Percentiles rank a stretch among this genome's conserved stretches.
Evolutionary conservation across 1,284 basidiomycete species (phyloP).

Genomic region (Pisolithus thermaeus): DNA sequence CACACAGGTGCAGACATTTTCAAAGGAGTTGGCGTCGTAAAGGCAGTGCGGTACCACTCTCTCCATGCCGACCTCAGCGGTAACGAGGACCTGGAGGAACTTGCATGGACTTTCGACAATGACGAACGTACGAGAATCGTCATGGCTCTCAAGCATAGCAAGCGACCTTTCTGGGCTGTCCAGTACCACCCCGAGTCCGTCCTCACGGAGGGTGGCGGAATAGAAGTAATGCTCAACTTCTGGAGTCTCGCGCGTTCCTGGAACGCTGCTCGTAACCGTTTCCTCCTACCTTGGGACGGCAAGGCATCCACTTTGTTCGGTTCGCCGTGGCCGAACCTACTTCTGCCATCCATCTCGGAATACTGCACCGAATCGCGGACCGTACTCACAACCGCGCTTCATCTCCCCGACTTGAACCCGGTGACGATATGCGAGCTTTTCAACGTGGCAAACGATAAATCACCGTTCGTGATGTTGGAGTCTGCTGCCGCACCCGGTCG

Average conservation of each 20-base stretch:
- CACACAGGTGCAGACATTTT: conserved; percentile 61
- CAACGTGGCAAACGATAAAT: conserved; percentile 49
- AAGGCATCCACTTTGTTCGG: conserved; percentile 35
- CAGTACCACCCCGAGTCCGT: conserved; percentile 94
- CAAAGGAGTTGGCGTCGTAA: conserved; percentile 49
- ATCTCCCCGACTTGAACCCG: conserved; percentile 35
- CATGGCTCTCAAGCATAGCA: conserved; percentile 65
- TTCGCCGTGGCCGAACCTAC: conserved; percentile 49
- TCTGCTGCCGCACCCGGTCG: conserved; percentile 70
- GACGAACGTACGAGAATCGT: conserved; percentile 57
- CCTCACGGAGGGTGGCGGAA: conserved; percentile 57
- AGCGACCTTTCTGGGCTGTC: conserved; percentile 83
- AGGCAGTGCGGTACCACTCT: conserved; percentile 85
- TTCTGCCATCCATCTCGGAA: conserved; percentile 20
- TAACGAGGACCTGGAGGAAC: conserved; percentile 28
- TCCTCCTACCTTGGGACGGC: conserved; percentile 36
- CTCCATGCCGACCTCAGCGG: conserved; percentile 50
- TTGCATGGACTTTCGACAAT: too few species aligned
- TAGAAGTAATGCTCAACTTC: conserved; percentile 64
- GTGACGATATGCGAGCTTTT: conserved; percentile 53
- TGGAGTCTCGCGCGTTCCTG: conserved; percentile 50
- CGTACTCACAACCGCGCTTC: conserved; percentile 32
- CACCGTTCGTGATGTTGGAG: conserved; percentile 67
- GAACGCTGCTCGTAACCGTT: conserved; percentile 28
- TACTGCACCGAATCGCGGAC: conserved; percentile 13